Percentiles rank a stretch among this genome's conserved stretches.
Conservation (phyloP, 176 grass and related monocot species). For the Typha latifolia region DNA sequence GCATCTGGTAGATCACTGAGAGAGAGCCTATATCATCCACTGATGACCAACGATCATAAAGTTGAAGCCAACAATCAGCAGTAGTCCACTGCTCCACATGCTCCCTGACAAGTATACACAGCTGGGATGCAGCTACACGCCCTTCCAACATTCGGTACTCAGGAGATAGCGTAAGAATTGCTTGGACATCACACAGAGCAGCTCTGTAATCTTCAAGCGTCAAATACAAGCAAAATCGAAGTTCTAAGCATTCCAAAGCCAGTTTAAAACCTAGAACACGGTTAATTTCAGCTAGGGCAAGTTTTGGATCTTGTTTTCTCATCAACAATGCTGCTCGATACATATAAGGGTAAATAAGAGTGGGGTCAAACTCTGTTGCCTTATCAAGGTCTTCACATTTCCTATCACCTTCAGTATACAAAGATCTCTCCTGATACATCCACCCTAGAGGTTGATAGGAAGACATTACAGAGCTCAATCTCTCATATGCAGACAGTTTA, state of each 20-base stretch:
- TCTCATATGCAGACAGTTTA: constrained; percentile 54
- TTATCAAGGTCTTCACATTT: constrained; percentile 65
- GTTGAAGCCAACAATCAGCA: constrained; percentile 89
- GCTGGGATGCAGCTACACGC: constrained; percentile 71
- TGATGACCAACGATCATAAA: constrained; percentile 78
- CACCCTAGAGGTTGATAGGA: constrained; percentile 61
- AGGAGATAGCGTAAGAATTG: constrained; percentile 69
- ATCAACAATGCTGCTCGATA: constrained; percentile 65
- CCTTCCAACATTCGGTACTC: constrained; percentile 82
- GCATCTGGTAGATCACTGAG: constrained; percentile 86
- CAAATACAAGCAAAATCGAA: constrained; percentile 68
- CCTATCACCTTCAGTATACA: constrained; percentile 54
- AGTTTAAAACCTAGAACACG: constrained; percentile 74
- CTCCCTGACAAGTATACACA: constrained; percentile 53
- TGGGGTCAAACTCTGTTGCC: constrained; percentile 81
- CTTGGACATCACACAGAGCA: constrained; percentile 80
- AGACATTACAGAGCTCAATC: constrained; percentile 67
- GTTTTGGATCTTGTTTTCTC: constrained; percentile 74
- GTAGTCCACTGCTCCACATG: constrained; percentile 86
- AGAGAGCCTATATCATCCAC: constrained; percentile 91
- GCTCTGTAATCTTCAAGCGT: constrained; percentile 71
- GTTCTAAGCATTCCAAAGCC: constrained; percentile 73
- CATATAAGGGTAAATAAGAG: constrained; percentile 89
- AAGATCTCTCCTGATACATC: constrained; percentile 83
- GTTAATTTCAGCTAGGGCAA: constrained; percentile 78